Conservation (phyloP, 2,329 filamentous ascomycete species). For the Fusarium virguliforme region DNA sequence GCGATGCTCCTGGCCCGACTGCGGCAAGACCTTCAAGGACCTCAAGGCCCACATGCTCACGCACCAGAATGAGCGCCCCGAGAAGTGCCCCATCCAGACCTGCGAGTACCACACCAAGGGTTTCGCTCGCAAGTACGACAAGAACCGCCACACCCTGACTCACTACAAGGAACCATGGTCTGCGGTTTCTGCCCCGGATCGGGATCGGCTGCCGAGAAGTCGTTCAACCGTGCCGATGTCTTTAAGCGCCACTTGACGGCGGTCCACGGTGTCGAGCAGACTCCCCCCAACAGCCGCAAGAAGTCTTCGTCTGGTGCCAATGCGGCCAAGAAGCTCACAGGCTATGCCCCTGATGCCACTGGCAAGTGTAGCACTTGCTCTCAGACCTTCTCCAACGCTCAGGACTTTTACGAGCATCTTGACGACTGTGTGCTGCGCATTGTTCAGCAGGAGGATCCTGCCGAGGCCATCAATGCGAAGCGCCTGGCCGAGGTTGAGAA, state of each 20-base stretch:
- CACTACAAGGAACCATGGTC: conserved; percentile 98
- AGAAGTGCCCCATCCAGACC: conserved; percentile 93
- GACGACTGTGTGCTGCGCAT: conserved; percentile 82
- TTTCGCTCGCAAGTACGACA: conserved; percentile 96
- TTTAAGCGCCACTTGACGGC: conserved; percentile 95
- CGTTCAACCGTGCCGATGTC: conserved; percentile 94
- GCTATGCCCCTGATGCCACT: conserved; percentile 83
- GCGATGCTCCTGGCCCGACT: conserved; percentile 86
- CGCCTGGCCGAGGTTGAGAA: conserved; percentile 77
- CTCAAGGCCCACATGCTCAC: conserved; percentile 95
- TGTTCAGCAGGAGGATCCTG: conserved; percentile 79
- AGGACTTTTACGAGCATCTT: conserved; percentile 99
- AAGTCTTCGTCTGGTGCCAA: conserved; percentile 65
- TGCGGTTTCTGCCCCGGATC: conserved; percentile 95
- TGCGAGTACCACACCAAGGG: conserved; percentile 95
- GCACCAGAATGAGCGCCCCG: conserved; percentile 89
- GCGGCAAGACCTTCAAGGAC: conserved; percentile 90
- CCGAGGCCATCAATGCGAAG: conserved; percentile 78
- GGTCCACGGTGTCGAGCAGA: conserved; percentile 93
- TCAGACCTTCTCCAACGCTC: conserved; percentile 89
- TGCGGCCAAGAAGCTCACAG: conserved; percentile 76
- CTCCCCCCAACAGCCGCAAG: conserved; percentile 91
- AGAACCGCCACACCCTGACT: conserved; percentile 93
- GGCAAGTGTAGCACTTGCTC: conserved; percentile 98
- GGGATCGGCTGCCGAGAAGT: conserved; percentile 91